A percentile compares a stretch with the other conserved stretches of the same genome.
Evolutionary conservation across 345 rosid genomes (phyloP).

Genomic region (Hirschfeldia incana): DNA sequence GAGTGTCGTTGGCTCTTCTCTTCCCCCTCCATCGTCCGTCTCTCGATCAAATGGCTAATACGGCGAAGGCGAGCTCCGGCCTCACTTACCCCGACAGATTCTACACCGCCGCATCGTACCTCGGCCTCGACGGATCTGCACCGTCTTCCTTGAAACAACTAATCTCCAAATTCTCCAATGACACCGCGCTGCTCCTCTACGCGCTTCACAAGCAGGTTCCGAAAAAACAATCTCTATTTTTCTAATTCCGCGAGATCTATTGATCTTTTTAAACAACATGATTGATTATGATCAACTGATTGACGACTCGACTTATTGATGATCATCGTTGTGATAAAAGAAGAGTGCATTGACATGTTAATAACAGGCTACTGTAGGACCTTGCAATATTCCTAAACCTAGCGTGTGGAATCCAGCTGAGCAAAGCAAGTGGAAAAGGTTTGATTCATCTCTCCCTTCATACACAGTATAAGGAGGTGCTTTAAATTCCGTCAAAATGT

Average conservation of each 20-base stretch:
- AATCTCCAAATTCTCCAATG: constrained; percentile 66
- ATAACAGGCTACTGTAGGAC: constrained; percentile 75
- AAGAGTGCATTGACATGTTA: constrained; percentile 23
- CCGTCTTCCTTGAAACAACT: constrained; percentile 48
- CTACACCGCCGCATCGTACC: constrained; percentile 75
- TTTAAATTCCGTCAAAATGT: neutral
- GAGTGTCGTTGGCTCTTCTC: neutral
- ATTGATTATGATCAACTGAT: neutral
- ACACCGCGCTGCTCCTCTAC: constrained; percentile 75
- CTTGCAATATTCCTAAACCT: constrained; percentile 79
- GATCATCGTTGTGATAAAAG: neutral
- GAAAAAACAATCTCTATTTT: neutral
- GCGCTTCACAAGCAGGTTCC: constrained; percentile 77
- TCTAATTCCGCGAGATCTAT: constrained; percentile 3
- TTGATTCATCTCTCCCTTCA: constrained; percentile 3
- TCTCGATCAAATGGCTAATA: constrained; percentile 48
- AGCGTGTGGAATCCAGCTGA: constrained; percentile 87
- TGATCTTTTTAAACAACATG: neutral
- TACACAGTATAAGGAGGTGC: neutral
- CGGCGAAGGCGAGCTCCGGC: constrained; percentile 81
- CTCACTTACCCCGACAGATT: constrained; percentile 91
- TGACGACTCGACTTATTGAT: neutral
- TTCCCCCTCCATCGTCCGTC: neutral
- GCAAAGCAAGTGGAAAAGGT: constrained; percentile 96
- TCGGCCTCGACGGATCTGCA: constrained; percentile 77